phyloP scores from a whole-genome alignment of 768 basidiomycete genomes.

The Termitomyces sp. region DNA sequence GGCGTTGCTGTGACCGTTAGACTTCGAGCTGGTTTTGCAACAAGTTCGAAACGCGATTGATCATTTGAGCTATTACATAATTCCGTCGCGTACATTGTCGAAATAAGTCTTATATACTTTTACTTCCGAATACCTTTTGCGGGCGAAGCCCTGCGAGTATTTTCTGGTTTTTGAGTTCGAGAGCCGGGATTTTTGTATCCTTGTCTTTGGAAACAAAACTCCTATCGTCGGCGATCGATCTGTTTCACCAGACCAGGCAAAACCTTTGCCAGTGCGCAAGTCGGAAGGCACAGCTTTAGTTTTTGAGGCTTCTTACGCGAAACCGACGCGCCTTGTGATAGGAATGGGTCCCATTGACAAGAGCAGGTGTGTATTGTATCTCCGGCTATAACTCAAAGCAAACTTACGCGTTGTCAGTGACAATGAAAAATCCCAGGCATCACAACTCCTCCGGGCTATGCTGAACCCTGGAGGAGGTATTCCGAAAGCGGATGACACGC shows the following conservation, averaged over 20 bases:
- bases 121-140: neutral
- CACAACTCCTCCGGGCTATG: constrained; percentile 44
- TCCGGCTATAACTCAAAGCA: constrained; percentile 1
- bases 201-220: neutral
- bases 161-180: neutral
- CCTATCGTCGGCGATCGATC: neutral
- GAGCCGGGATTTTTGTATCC: neutral
- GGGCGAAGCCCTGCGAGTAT: neutral
- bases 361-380: constrained; percentile 26
- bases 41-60: neutral
- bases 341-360: constrained; percentile 29
- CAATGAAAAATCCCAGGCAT: constrained; percentile 45
- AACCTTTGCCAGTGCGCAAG: neutral
- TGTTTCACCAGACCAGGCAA: neutral
- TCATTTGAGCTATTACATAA: neutral
- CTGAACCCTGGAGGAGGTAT: constrained; percentile 22
- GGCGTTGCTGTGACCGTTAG: neutral
- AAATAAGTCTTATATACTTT: neutral
- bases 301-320: constrained; percentile 1
- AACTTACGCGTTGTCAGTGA: constrained; percentile 26
- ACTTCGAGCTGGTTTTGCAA: neutral
- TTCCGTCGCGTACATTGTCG: neutral
- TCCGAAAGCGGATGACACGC: constrained; percentile 14
- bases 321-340: constrained; percentile 1
- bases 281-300: neutral